Conservation (phyloP, 2,329 filamentous ascomycete genomes). For the Amauroascus verrucosus region DNA sequence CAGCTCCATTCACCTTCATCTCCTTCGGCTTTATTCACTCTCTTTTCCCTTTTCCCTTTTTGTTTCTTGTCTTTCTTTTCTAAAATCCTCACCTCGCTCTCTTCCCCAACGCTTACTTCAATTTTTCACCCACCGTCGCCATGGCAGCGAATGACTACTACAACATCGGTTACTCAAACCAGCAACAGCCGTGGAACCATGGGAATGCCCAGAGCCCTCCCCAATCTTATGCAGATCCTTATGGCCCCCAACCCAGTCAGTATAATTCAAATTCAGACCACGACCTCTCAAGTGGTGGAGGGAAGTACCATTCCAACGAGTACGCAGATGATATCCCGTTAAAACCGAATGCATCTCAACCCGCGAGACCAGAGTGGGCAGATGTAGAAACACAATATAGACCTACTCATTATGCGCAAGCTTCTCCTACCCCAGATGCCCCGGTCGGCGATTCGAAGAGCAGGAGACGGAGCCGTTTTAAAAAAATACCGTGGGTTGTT, state of each 20-base stretch:
- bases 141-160: conserved; percentile 38
- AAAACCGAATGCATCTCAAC: conserved; percentile 31
- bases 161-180: conserved; percentile 7
- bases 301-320: conserved; percentile 27
- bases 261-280: conserved; percentile 28
- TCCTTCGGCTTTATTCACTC: neutral
- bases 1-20: neutral
- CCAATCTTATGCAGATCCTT: conserved; percentile 31
- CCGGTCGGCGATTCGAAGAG: conserved; percentile 19
- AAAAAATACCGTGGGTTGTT: conserved; percentile 64
- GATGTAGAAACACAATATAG: conserved; percentile 37
- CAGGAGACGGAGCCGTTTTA: conserved; percentile 46
- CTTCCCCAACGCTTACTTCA: too few species aligned
- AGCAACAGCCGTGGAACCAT: conserved; percentile 10
- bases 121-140: neutral
- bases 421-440: conserved; percentile 19
- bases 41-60: neutral
- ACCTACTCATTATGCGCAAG: conserved; percentile 47
- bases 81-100: neutral
- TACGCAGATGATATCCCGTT: conserved; percentile 37
- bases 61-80: neutral
- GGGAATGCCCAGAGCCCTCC: conserved; percentile 5
- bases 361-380: conserved; percentile 29
- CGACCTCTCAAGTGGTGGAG: conserved; percentile 21
- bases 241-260: conserved; percentile 30